Conservation (phyloP, 495 filamentous ascomycete species). For the Penicillium flavigenum region DNA sequence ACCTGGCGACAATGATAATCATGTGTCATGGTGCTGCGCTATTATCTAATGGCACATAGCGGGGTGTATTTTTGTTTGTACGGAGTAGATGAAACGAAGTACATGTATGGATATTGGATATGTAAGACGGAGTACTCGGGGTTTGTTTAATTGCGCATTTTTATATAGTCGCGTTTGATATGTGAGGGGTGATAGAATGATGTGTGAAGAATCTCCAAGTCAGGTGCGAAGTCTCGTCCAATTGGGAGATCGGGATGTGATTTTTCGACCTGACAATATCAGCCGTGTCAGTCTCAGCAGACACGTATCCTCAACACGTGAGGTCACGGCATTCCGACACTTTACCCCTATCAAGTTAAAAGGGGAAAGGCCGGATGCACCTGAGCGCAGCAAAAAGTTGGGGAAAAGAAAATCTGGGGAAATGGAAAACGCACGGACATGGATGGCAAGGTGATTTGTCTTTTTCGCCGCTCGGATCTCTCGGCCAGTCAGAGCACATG, state of each 20-base stretch:
- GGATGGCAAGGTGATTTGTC: constrained; percentile 17
- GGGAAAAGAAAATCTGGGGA: constrained; percentile 20
- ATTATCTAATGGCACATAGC: constrained; percentile 26
- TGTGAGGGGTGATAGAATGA: neutral
- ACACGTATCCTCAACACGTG: too few relatives aligned
- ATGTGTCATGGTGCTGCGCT: constrained; percentile 28
- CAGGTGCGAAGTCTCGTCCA: constrained; percentile 1
- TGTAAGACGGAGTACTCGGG: too few relatives aligned
- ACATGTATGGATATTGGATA: neutral
- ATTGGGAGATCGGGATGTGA: constrained; percentile 10
- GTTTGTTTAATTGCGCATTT: neutral
- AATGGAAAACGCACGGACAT: neutral
- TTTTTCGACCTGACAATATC: neutral
- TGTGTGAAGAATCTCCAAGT: constrained; percentile 1
- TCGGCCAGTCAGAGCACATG: constrained; percentile 23
- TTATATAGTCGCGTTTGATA: neutral
- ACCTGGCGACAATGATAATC: constrained; percentile 19
- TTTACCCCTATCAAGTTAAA: too few relatives aligned
- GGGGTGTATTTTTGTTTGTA: neutral
- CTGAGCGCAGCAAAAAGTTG: neutral
- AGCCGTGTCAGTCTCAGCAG: too few relatives aligned
- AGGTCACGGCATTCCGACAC: too few relatives aligned
- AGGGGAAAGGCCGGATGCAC: too few relatives aligned
- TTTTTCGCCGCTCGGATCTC: constrained; percentile 22
- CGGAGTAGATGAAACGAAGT: too few relatives aligned